Conservation (phyloP, 495 filamentous ascomycete species). For the Trichocladium uniseriatum region DNA sequence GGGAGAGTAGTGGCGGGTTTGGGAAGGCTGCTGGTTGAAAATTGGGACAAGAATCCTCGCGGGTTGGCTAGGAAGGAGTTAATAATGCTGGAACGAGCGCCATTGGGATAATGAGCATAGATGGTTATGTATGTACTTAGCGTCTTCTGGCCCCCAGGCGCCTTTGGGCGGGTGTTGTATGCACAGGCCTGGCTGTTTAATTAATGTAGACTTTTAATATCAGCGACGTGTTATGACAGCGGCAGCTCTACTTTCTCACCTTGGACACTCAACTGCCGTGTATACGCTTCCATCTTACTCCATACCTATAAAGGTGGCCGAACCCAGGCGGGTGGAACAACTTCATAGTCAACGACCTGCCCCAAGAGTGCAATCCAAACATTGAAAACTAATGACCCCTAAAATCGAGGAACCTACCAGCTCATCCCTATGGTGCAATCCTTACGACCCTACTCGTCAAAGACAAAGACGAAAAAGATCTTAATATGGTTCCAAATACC, state of each 20-base stretch:
- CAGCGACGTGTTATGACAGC: neutral
- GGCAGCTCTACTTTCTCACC: neutral
- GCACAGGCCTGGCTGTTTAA: no score
- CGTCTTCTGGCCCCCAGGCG: neutral
- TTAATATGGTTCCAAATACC: constrained; percentile 46
- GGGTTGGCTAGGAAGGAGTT: no score
- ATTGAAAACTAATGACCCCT: no score
- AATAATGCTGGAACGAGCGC: no score
- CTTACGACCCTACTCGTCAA: constrained; percentile 50
- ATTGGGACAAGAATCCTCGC: no score
- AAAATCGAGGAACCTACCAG: constrained; percentile 23
- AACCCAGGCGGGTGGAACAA: no score
- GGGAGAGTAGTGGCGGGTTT: neutral
- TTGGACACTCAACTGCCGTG: no score
- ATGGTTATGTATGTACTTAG: neutral
- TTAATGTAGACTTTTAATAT: constrained; percentile 3
- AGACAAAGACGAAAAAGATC: constrained; percentile 45
- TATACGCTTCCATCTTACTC: no score
- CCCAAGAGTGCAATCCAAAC: no score
- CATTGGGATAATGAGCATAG: neutral
- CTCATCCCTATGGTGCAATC: constrained; percentile 49
- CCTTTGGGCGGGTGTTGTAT: neutral
- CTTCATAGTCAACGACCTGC: no score
- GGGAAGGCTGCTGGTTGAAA: neutral
- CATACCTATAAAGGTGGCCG: no score